Percentiles rank a stretch among this genome's conserved stretches.
Conservation (phyloP, 805 yeast species). For the Citeromyces matritensis region DNA sequence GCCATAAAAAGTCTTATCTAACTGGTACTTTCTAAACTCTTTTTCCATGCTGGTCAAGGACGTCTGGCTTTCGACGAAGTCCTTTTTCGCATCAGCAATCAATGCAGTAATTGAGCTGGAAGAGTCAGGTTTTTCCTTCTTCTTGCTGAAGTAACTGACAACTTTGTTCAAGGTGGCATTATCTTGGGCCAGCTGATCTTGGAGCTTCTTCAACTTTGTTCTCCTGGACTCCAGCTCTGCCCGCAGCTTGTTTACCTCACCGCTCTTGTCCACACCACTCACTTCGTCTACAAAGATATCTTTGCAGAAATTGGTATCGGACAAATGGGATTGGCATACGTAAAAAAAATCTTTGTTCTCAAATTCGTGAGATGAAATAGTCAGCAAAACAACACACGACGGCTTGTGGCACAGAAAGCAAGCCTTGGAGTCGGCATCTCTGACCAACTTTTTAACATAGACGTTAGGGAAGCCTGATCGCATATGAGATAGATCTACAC, state of each 20-base stretch:
- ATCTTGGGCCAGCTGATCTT: conserved; percentile 8
- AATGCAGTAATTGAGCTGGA: not conserved
- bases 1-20: conserved; percentile 24
- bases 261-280: conserved; percentile 9
- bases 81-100: conserved; percentile 4
- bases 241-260: conserved; percentile 5
- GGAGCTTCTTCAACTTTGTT: conserved; percentile 20
- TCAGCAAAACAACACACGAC: conserved; percentile 25
- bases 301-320: conserved; percentile 26
- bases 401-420: conserved; percentile 38
- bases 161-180: conserved; percentile 11
- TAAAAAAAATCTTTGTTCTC: conserved; percentile 36
- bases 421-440: conserved; percentile 27
- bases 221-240: conserved; percentile 6
- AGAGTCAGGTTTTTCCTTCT: conserved; percentile 3
- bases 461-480: conserved; percentile 10
- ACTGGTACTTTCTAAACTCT: conserved; percentile 19
- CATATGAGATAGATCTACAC: not conserved
- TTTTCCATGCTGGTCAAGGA: conserved; percentile 9
- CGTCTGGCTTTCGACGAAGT: conserved; percentile 8
- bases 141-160: conserved; percentile 9
- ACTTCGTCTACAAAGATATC: conserved; percentile 18
- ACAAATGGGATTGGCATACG: conserved; percentile 29
- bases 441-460: conserved; percentile 20
- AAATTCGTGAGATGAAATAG: conserved; percentile 20